phyloP scores from a whole-genome alignment of 2,329 filamentous ascomycete genomes.

The Pseudocercospora musae region DNA sequence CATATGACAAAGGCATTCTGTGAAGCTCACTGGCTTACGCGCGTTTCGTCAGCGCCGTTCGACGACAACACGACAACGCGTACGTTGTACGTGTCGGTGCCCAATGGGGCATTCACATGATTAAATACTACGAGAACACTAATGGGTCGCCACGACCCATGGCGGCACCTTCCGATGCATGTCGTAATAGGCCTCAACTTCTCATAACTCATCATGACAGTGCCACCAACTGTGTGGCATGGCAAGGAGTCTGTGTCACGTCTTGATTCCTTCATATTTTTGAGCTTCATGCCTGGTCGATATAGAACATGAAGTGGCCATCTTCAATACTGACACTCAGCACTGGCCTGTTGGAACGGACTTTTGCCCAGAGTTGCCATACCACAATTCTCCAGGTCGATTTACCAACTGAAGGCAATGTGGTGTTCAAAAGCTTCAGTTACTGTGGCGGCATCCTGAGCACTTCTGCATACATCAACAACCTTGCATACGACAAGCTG shows the following conservation, averaged over 20 bases:
- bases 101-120: not conserved
- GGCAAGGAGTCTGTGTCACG: not conserved
- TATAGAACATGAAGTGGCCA: not conserved
- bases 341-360: conserved; percentile 3
- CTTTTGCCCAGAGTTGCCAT: conserved; percentile 24
- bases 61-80: not conserved
- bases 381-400: conserved; percentile 21
- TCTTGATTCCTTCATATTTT: not conserved
- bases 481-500: conserved; percentile 34
- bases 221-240: not conserved
- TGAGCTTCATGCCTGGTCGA: not conserved
- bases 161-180: not conserved
- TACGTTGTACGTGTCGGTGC: not conserved
- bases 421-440: conserved; percentile 29
- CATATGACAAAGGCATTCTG: not conserved
- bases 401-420: conserved; percentile 22
- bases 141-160: not conserved
- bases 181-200: not conserved
- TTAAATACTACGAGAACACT: not conserved
- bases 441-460: conserved; percentile 34
- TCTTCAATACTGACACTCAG: not conserved
- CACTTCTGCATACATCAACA: conserved; percentile 27
- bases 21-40: not conserved
- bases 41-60: not conserved
- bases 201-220: not conserved